A percentile compares a stretch with the other conserved stretches of the same genome.
phyloP scores from a whole-genome alignment of 1,139 yeast species.

The Candida sp. region DNA sequence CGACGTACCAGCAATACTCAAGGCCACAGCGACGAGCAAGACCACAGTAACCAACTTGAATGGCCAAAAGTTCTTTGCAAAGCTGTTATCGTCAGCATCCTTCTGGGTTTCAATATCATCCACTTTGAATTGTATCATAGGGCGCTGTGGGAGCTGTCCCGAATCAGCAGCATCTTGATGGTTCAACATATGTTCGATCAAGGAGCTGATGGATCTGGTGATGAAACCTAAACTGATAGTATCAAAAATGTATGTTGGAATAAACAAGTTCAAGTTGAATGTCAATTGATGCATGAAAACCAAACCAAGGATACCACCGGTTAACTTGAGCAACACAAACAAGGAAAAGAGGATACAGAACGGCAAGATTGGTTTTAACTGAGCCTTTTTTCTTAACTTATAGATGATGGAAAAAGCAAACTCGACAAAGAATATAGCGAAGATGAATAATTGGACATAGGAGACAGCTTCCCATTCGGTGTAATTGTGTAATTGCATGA shows the following conservation, averaged over 20 bases:
- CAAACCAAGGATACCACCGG: conserved; percentile 14
- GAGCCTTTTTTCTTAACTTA: neutral
- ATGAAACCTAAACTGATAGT: conserved; percentile 15
- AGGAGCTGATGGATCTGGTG: conserved; percentile 11
- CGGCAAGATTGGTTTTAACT: conserved; percentile 6
- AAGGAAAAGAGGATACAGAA: conserved; percentile 9
- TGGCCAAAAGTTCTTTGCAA: conserved; percentile 10
- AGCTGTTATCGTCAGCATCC: neutral
- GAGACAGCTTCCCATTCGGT: conserved; percentile 14
- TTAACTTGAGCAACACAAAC: conserved; percentile 12
- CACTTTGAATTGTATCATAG: neutral
- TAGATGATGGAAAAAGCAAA: conserved; percentile 8
- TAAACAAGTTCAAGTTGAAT: conserved; percentile 12
- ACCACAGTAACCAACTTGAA: conserved; percentile 12
- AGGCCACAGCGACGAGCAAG: conserved; percentile 13
- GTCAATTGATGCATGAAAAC: conserved; percentile 11
- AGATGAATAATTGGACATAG: conserved; percentile 12
- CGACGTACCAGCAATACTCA: conserved; percentile 12
- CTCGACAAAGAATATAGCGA: conserved; percentile 6
- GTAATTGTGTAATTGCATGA: conserved; percentile 10
- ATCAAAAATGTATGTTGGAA: conserved; percentile 16
- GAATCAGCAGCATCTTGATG: conserved; percentile 1
- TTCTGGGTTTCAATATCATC: neutral
- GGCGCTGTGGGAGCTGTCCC: neutral
- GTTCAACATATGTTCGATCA: conserved; percentile 12